phyloP scores from a whole-genome alignment of 2,329 filamentous ascomycete genomes.

The Penicillium glabrum region DNA sequence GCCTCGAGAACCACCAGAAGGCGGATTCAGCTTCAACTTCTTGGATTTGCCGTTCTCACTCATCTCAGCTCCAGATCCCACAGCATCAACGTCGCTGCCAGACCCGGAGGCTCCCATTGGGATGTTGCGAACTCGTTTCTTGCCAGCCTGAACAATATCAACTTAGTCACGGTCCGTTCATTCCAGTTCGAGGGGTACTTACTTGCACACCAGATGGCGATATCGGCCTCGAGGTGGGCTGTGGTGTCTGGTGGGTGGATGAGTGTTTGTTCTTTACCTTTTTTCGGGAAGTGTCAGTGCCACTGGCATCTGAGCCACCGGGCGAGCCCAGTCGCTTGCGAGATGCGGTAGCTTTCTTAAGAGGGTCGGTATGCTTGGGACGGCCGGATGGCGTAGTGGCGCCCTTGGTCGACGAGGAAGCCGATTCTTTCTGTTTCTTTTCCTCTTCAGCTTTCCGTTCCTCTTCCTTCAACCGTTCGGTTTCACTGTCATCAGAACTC shows the following conservation, averaged over 20 bases:
- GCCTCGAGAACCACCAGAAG: constrained; percentile 35
- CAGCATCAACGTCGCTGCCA: constrained; percentile 57
- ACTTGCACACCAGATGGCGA: constrained; percentile 60
- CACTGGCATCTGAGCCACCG: constrained; percentile 84
- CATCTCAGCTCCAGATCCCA: constrained; percentile 47
- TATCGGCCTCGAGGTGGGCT: constrained; percentile 57
- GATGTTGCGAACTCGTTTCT: constrained; percentile 48
- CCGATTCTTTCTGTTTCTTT: constrained; percentile 53
- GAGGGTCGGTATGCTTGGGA: constrained; percentile 52
- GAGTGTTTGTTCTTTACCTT: constrained; percentile 70
- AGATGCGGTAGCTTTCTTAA: constrained; percentile 56
- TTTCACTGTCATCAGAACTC: constrained; percentile 64
- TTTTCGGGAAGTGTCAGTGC: constrained; percentile 83
- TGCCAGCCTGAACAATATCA: constrained; percentile 42
- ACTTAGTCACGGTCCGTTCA: neutral
- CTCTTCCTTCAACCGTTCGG: constrained; percentile 61
- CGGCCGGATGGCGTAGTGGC: constrained; percentile 65
- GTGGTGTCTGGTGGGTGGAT: constrained; percentile 30
- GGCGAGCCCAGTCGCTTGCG: constrained; percentile 86
- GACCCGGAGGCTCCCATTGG: constrained; percentile 43
- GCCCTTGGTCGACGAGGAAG: constrained; percentile 69
- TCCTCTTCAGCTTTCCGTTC: constrained; percentile 61
- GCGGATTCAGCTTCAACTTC: constrained; percentile 51
- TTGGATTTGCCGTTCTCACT: constrained; percentile 46
- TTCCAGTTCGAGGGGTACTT: constrained; percentile 8